Conservation (phyloP, 306 rosid species). For the Sindora glabra region DNA sequence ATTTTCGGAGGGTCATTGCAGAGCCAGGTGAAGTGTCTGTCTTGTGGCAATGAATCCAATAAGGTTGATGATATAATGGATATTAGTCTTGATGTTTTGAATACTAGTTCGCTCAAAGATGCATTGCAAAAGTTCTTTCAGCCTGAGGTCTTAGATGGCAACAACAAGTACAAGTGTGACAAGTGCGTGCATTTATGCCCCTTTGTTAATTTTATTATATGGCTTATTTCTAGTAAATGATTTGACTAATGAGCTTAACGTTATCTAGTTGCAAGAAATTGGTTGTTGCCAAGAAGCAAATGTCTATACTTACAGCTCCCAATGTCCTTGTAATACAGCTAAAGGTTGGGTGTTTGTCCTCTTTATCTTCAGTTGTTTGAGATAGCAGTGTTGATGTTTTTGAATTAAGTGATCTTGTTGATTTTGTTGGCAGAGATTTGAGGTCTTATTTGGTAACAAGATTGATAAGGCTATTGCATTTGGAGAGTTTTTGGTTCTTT, state of each 20-base stretch:
- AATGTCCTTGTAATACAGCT: conserved; percentile 86
- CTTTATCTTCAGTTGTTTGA: not conserved
- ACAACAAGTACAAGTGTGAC: conserved; percentile 92
- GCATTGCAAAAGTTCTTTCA: conserved; percentile 83
- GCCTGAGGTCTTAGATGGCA: conserved; percentile 89
- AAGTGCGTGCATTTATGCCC: conserved; percentile 36
- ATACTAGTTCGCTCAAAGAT: conserved; percentile 79
- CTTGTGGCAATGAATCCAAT: conserved; percentile 92
- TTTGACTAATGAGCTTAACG: conserved; percentile 21
- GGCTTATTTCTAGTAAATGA: not conserved
- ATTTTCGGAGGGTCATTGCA: conserved; percentile 95
- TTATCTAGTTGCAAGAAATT: conserved; percentile 75
- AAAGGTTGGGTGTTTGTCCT: conserved; percentile 48
- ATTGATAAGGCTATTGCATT: conserved; percentile 84
- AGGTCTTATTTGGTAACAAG: conserved; percentile 84
- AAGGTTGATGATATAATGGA: conserved; percentile 99
- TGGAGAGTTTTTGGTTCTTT: conserved; percentile 85
- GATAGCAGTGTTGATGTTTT: conserved; percentile 9
- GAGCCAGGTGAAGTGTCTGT: conserved; percentile 96
- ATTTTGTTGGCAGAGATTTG: conserved; percentile 73
- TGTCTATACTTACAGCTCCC: conserved; percentile 91
- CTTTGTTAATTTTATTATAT: not conserved
- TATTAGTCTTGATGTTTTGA: conserved; percentile 93
- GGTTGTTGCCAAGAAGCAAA: conserved; percentile 89
- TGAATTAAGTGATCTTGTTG: conserved; percentile 19